Conservation (phyloP, 441 rosid species). For the Brassica balearica region DNA sequence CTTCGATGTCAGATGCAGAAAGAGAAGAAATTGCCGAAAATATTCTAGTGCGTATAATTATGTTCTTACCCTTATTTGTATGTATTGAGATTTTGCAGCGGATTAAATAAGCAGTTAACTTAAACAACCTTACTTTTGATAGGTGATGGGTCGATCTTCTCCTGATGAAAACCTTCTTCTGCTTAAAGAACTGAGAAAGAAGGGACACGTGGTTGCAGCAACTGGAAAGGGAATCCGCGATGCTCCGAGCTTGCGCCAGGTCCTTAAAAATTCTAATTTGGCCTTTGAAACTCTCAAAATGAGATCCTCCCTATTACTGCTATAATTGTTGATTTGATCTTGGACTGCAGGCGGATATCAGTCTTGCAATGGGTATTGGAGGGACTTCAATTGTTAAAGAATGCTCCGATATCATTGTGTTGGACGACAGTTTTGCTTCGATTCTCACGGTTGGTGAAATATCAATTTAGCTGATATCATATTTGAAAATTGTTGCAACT, state of each 20-base stretch:
- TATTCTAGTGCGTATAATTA: slow-evolving; percentile 1
- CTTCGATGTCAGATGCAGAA: slow-evolving; percentile 1
- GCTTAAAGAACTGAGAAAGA: background rate
- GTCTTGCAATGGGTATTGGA: slow-evolving; percentile 18
- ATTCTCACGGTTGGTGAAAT: slow-evolving; percentile 7
- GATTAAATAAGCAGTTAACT: background rate
- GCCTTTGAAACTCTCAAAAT: background rate
- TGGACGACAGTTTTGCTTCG: slow-evolving; percentile 5
- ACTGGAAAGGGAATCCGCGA: slow-evolving; percentile 16
- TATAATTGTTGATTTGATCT: background rate
- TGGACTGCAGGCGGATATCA: slow-evolving; percentile 9
- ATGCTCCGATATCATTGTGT: slow-evolving; percentile 6
- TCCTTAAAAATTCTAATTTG: background rate
- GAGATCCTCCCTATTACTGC: background rate
- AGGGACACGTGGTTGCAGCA: slow-evolving; percentile 15
- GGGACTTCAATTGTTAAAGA: slow-evolving; percentile 10
- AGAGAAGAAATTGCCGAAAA: background rate
- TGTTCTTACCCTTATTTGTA: background rate
- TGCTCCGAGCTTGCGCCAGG: slow-evolving; percentile 13
- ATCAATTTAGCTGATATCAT: background rate
- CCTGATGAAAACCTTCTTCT: background rate
- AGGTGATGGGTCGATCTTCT: slow-evolving; percentile 23
- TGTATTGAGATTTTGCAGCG: slow-evolving; percentile 8
- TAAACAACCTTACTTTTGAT: background rate
- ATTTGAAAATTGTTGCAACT: slow-evolving; percentile 8